Evolutionary conservation across 2,329 filamentous ascomycete species (phyloP).

Genomic region (Juglanconis juglandina): DNA sequence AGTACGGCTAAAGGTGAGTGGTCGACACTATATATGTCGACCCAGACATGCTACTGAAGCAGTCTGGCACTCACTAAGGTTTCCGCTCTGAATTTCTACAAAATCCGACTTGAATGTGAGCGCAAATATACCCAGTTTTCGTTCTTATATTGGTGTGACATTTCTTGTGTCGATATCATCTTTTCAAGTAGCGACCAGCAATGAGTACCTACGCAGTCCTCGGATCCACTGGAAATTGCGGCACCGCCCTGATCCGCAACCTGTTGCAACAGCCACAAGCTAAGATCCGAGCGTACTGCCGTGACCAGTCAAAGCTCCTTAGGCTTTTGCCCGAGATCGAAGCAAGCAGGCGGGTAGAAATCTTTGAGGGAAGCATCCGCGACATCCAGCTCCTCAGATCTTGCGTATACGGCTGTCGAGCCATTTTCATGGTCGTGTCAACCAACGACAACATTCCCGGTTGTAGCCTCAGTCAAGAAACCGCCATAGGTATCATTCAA

Average conservation of each 20-base stretch:
- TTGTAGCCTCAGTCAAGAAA: conserved; percentile 35
- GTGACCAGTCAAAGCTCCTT: conserved; percentile 37
- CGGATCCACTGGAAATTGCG: conserved; percentile 42
- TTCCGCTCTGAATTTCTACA: no score
- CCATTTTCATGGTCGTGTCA: conserved; percentile 38
- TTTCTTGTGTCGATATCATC: no score
- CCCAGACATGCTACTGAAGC: no score
- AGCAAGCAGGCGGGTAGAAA: conserved; percentile 29
- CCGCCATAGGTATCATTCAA: conserved; percentile 30
- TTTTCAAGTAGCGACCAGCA: no score
- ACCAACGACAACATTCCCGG: conserved; percentile 43
- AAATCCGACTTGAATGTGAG: no score
- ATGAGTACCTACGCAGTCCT: conserved; percentile 35
- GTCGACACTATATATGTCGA: no score
- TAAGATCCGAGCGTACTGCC: conserved; percentile 41
- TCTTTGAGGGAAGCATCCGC: conserved; percentile 40
- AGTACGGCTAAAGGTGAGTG: no score
- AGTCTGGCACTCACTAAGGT: no score
- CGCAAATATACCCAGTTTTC: no score
- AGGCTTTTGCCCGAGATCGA: conserved; percentile 30
- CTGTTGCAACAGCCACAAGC: conserved; percentile 31
- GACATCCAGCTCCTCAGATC: conserved; percentile 34
- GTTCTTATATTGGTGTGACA: no score
- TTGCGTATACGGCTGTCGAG: conserved; percentile 33
- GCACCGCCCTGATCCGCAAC: conserved; percentile 36